Conservation (phyloP, 345 rosid genomes). For the Pistacia vera region DNA sequence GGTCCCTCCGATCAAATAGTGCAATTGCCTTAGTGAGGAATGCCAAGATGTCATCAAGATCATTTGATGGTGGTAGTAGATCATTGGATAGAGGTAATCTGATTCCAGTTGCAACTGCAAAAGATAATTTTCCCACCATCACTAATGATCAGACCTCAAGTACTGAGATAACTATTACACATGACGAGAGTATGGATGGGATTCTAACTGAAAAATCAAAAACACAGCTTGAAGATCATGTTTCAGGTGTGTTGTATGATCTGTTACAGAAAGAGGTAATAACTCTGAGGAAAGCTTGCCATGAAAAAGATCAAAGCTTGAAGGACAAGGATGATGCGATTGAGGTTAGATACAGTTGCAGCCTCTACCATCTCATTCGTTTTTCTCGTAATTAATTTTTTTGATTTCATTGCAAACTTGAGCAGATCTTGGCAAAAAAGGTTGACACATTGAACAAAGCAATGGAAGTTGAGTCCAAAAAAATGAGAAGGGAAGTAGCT, state of each 20-base stretch:
- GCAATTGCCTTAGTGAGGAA: conserved; percentile 73
- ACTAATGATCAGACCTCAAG: conserved; percentile 19
- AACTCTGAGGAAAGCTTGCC: conserved; percentile 75
- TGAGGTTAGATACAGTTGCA: conserved; percentile 59
- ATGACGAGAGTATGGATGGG: conserved; percentile 24
- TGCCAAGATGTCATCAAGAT: conserved; percentile 91
- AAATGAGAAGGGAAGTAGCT: conserved; percentile 98
- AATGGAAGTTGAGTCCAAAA: conserved; percentile 98
- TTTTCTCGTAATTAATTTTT: background rate
- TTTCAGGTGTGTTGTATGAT: conserved; percentile 80
- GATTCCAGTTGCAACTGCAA: conserved; percentile 22
- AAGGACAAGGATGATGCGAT: conserved; percentile 98
- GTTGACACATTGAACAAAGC: conserved; percentile 97
- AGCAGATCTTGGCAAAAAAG: conserved; percentile 92
- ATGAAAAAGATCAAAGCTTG: conserved; percentile 93
- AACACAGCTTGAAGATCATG: conserved; percentile 48
- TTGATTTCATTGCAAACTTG: conserved; percentile 13
- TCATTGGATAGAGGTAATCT: conserved; percentile 68
- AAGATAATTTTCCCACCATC: conserved; percentile 11
- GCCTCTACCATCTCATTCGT: conserved; percentile 12
- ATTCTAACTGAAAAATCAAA: conserved; percentile 22
- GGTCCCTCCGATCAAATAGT: conserved; percentile 40
- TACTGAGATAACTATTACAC: conserved; percentile 29
- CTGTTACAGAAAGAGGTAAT: conserved; percentile 89
- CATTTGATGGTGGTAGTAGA: conserved; percentile 94